Evolutionary conservation across 179 eudicot genomes (phyloP), one percentile per base, ranked within the genome.

Genomic region (Camellia oleifera): DNA sequence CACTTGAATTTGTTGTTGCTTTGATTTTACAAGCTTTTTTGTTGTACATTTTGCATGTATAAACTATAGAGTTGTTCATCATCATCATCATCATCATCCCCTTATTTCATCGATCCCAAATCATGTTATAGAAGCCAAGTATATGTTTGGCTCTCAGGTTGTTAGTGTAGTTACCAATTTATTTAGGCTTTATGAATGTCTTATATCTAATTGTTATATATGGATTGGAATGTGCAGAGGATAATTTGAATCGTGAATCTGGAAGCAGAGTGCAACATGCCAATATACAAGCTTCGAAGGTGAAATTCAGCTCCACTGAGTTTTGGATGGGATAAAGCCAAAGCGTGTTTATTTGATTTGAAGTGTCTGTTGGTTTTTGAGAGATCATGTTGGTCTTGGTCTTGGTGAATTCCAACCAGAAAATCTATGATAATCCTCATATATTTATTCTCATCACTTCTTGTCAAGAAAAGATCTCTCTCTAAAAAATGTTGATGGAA

Each of bases 271-370:
- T 95, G 77, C 99, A 93, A 15, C 93, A 90, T 91, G 97, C 83
- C 60, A 94, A 94, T 85, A 95, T 95, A 72, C 95, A 90, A 75
- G 98, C 99, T 58, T 91, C 97, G 23, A 95, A 95, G 99, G 98
- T 94, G 61, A 75, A 72, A 14, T 45, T 70, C 42, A 64, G 72
- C 18, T 76, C 44, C 42, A 23, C 14, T 80, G 13, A 40, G 18
- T 60, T 52, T 45, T 67, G 12, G 44, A 2, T 3, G 15, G 20
- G 58, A 42, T 50, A 10, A 4, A 74, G 60, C 71, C 32, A 54
- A 74, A 62, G 65, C 10, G n/a, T 17, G 17, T 46, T 67, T 60
- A 12, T 46, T 67, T 60, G 11, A 7, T 17, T 62, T 44, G 72
- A 15, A 40, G 13, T 53, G 2, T 62, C 7, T 63, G 77, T 73